phyloP scores from a whole-genome alignment of 345 rosid genomes.

The Ceriops tagal region DNA sequence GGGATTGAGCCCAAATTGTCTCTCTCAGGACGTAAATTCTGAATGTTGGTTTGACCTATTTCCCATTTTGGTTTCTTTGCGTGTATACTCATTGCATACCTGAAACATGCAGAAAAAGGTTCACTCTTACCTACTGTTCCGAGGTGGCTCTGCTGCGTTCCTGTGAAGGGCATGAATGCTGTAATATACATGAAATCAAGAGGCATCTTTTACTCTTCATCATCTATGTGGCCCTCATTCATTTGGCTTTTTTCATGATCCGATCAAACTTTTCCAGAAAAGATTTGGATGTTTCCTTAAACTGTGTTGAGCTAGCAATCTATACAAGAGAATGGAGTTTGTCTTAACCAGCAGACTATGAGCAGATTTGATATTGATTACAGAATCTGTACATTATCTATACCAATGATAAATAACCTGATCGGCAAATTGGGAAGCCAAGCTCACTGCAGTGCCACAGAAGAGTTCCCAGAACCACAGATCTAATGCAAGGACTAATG shows the following conservation, averaged over 20 bases:
- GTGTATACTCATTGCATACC: no score
- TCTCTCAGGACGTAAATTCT: neutral
- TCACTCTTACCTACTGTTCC: no score
- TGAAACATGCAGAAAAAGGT: no score
- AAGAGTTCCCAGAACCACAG: constrained; percentile 90
- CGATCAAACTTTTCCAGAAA: no score
- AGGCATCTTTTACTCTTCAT: no score
- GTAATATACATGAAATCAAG: no score
- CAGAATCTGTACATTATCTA: constrained; percentile 39
- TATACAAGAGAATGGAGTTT: constrained; percentile 2
- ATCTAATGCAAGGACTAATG: constrained; percentile 72
- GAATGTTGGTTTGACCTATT: no score
- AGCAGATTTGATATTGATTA: constrained; percentile 7
- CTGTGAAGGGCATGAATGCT: no score
- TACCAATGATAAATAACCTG: constrained; percentile 31
- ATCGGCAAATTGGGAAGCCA: constrained; percentile 48
- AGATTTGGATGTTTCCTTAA: neutral
- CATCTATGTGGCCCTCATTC: no score
- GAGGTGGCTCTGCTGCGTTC: no score
- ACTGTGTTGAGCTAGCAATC: neutral
- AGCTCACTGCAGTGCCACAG: constrained; percentile 50
- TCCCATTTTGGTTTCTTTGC: no score
- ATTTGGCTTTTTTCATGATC: no score
- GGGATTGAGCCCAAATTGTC: neutral
- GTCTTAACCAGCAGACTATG: neutral